Conservation (phyloP, 2,329 filamentous ascomycete species). For the Colletotrichum sp. region DNA sequence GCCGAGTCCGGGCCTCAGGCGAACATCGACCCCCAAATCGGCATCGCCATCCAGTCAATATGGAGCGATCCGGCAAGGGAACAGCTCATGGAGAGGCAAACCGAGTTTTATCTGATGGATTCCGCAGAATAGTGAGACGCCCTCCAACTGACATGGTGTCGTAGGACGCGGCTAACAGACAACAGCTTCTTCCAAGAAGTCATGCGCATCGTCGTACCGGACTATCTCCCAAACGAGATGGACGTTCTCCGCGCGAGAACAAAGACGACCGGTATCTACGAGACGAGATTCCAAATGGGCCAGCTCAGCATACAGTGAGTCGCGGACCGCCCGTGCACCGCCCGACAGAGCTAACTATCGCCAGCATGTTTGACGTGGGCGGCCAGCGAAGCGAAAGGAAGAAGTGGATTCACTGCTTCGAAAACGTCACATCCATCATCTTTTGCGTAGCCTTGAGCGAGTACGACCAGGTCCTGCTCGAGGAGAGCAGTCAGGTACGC, state of each 20-base stretch:
- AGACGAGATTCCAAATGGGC: conserved; percentile 98
- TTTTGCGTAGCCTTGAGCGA: conserved; percentile 98
- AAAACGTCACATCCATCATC: conserved; percentile 99
- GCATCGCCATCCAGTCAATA: conserved; percentile 81
- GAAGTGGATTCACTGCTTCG: conserved; percentile 99
- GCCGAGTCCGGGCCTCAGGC: conserved; percentile 91
- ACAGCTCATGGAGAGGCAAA: conserved; percentile 88
- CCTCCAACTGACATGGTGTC: no score
- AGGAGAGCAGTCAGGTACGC: conserved; percentile 93
- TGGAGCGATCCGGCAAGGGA: conserved; percentile 90
- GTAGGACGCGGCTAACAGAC: conserved; percentile 24
- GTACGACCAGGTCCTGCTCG: conserved; percentile 95
- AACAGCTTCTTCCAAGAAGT: conserved; percentile 94
- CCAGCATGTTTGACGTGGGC: conserved; percentile 98
- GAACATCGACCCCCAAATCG: conserved; percentile 80
- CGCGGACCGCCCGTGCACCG: neutral
- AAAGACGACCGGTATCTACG: conserved; percentile 99
- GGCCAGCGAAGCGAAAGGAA: conserved; percentile 97
- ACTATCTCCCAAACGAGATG: conserved; percentile 92
- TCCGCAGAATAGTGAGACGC: conserved; percentile 90
- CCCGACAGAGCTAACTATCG: neutral
- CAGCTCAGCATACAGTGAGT: conserved; percentile 97
- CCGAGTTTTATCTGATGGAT: conserved; percentile 99
- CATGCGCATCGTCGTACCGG: conserved; percentile 77
- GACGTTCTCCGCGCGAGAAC: conserved; percentile 95